Evolutionary conservation across 306 rosid genomes (phyloP).

Genomic region (Sicyos baderoa): DNA sequence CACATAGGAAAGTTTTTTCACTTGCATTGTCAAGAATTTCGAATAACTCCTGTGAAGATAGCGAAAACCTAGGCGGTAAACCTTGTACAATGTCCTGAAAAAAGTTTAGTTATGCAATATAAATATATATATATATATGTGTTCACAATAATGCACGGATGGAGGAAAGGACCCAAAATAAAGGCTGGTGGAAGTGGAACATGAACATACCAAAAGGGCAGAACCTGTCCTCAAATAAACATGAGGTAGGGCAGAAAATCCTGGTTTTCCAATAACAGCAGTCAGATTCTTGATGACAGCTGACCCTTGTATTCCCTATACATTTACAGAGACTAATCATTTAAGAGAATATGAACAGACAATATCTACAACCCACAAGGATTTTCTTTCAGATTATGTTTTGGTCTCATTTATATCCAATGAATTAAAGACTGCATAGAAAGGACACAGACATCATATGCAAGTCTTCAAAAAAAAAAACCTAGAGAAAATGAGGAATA

Average conservation of each 20-base stretch:
- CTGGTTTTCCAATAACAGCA: constrained; percentile 42
- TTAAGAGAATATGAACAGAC: constrained; percentile 12
- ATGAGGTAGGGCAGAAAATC: constrained; percentile 44
- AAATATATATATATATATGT: constrained; percentile 17
- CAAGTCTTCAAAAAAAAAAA: constrained; percentile 12
- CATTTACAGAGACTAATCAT: constrained; percentile 22
- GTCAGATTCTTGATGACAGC: constrained; percentile 50
- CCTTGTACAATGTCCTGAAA: constrained; percentile 74
- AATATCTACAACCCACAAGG: constrained; percentile 2
- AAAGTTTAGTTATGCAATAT: too few species aligned
- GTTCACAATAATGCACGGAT: constrained; percentile 4
- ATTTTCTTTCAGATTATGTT: not conserved
- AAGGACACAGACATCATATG: not conserved
- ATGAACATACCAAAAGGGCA: constrained; percentile 56
- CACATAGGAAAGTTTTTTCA: constrained; percentile 67
- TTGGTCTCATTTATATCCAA: not conserved
- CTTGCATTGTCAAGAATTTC: constrained; percentile 71
- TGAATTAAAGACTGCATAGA: not conserved
- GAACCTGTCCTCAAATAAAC: constrained; percentile 79
- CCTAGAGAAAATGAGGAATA: constrained; percentile 15
- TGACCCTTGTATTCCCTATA: constrained; percentile 66
- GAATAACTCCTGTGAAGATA: constrained; percentile 59
- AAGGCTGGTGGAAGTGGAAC: constrained; percentile 23
- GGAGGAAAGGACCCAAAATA: constrained; percentile 11
- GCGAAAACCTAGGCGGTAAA: constrained; percentile 45